Evolutionary conservation across 768 basidiomycete genomes (phyloP).

Genomic region (Tylopilus subfusipes): DNA sequence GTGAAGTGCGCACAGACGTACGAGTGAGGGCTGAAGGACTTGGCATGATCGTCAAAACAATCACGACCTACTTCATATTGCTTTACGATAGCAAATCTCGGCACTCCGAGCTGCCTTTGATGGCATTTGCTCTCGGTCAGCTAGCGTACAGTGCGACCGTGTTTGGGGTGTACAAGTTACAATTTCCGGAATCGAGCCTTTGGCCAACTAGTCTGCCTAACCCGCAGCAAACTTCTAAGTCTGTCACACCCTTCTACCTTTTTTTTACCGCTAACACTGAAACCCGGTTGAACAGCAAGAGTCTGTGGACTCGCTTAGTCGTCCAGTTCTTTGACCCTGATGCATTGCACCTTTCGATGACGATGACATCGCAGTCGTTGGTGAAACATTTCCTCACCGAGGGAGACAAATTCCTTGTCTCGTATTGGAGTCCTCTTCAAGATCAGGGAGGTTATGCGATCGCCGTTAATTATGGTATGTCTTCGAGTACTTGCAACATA

Average conservation of each 20-base stretch:
- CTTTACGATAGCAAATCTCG: conserved; percentile 41
- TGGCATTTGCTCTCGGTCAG: conserved; percentile 88
- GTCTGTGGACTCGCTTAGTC: conserved; percentile 3
- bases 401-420: conserved; percentile 88
- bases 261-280: not conserved
- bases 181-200: conserved; percentile 35
- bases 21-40: conserved; percentile 85
- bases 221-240: conserved; percentile 18
- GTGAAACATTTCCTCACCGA: conserved; percentile 96
- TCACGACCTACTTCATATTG: conserved; percentile 67
- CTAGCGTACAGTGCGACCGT: conserved; percentile 63
- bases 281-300: not conserved
- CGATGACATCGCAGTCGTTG: conserved; percentile 84
- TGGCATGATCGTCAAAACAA: conserved; percentile 71
- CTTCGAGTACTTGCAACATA: not conserved
- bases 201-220: conserved; percentile 31
- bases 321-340: conserved; percentile 41
- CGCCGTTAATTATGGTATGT: conserved; percentile 90
- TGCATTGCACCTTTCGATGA: conserved; percentile 62
- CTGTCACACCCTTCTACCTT: conserved; percentile 3
- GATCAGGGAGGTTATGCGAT: conserved; percentile 96
- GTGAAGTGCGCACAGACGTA: conserved; percentile 59
- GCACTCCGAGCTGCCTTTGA: conserved; percentile 48
- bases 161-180: conserved; percentile 50
- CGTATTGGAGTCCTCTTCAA: conserved; percentile 74